Base-by-base conservation (phyloP, 139 green algal genomes). In the Zygnema circumcarinatum region DNA sequence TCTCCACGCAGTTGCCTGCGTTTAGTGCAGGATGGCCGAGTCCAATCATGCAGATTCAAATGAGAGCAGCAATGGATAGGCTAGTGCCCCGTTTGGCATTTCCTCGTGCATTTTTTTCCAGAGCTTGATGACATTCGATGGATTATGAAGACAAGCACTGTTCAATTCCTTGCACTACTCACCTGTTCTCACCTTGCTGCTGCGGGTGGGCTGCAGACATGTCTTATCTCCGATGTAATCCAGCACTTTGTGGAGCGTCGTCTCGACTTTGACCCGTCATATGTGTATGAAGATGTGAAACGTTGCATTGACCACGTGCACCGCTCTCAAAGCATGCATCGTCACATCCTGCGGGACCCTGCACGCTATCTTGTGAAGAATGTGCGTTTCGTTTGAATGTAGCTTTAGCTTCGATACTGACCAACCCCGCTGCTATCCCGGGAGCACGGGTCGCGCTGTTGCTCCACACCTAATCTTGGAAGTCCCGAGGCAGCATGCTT, bases 231-330 rank as follows among this genome's bases (percentile, higher is more conserved):
- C 35, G 82, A 88, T 53, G 82, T 88, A 1, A 38, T 88, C 1
- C 67, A 88, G 38, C 67, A 88, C 36, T 88, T 88, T 74, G 67
- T 82, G 21, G 32, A 81, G 1, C 38, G 36, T 2, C 21, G 67
- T 1, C 41, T 88, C 16, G 32, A 82, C 11, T 88, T 88, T 25
- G 67, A 88, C 38, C 32, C 82, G 22, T 53, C 38, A 1, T 88
- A 81, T 67, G 82, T 88, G 25, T 88, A 88, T 39, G 82, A 82
- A 3, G 82, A 88, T 38, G 82, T 88, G 11, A 62, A 67, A 32
- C 20, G 68, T 32, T 82, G 38, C 67, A 82, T 88, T 33, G 32
- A 82, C 35, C 38, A 88, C 2, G 82, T 88, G 35, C 82, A 88
- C 38, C 53, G 53, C 56, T 74, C 32, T 2, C 32, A 41, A 2